A percentile compares a stretch with the other conserved stretches of the same genome.
Evolutionary conservation across 2,329 filamentous ascomycete genomes (phyloP).

Genomic region (Pseudogymnoascus sp.): DNA sequence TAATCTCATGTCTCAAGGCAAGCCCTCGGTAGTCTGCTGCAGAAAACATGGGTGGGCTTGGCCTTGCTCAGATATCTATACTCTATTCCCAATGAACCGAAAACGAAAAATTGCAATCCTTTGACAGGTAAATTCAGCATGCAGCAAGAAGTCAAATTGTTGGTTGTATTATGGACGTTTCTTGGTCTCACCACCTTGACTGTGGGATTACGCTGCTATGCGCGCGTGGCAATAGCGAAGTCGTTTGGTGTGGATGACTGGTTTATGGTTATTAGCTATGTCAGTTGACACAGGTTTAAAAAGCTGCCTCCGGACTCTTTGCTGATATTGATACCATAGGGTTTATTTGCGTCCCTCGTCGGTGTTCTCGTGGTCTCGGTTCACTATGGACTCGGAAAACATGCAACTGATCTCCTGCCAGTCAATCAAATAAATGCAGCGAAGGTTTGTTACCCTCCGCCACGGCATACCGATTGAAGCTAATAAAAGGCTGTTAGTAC

Average conservation of each 20-base stretch:
- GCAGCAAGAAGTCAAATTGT: not conserved
- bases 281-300: not conserved
- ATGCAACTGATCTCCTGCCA: constrained; percentile 11
- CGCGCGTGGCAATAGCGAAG: constrained; percentile 15
- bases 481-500: not conserved
- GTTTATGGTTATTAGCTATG: constrained; percentile 16
- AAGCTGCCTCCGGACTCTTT: not conserved
- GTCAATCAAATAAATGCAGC: constrained; percentile 13
- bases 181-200: constrained; percentile 15
- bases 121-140: not conserved
- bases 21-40: not conserved
- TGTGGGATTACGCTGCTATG: constrained; percentile 16
- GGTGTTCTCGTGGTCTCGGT: constrained; percentile 2
- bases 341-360: not conserved
- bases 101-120: not conserved
- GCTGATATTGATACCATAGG: not conserved
- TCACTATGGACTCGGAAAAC: constrained; percentile 18
- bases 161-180: constrained; percentile 2
- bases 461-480: not conserved
- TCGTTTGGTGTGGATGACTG: constrained; percentile 18
- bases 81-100: not conserved
- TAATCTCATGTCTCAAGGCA: not conserved
- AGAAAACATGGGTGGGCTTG: not conserved
- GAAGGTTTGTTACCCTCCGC: constrained; percentile 11
- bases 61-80: not conserved